Conservation (phyloP, 1,284 basidiomycete genomes). For the Ustilago lituana region DNA sequence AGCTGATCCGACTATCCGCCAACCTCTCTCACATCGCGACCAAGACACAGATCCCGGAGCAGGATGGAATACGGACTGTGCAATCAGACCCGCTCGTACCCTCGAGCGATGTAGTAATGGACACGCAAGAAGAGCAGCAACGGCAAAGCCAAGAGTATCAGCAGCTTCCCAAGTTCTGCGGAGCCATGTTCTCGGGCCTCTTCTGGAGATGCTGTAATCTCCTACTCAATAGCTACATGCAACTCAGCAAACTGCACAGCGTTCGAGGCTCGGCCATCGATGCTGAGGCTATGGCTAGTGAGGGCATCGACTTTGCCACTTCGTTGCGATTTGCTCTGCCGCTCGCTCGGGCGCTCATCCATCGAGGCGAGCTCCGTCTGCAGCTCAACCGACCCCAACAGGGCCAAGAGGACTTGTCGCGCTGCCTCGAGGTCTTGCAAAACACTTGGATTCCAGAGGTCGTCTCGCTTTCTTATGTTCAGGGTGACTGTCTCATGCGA, state of each 20-base stretch:
- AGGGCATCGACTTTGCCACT: constrained; percentile 54
- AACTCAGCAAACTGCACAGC: constrained; percentile 48
- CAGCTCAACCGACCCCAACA: constrained; percentile 37
- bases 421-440: constrained; percentile 40
- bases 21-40: constrained; percentile 23
- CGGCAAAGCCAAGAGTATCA: constrained; percentile 7
- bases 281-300: constrained; percentile 56
- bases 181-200: constrained; percentile 26
- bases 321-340: constrained; percentile 37
- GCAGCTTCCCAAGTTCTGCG: constrained; percentile 31
- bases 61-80: not conserved
- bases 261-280: constrained; percentile 57
- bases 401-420: constrained; percentile 49
- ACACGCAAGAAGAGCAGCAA: not conserved
- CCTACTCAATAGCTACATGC: constrained; percentile 32
- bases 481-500: constrained; percentile 49
- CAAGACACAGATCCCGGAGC: constrained; percentile 12
- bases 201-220: constrained; percentile 35
- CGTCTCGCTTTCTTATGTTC: constrained; percentile 36
- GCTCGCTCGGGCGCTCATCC: constrained; percentile 41
- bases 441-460: constrained; percentile 48
- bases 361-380: constrained; percentile 46
- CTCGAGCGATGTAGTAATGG: constrained; percentile 30
- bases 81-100: constrained; percentile 9
- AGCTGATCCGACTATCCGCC: constrained; percentile 25